A percentile compares a stretch with the other conserved stretches of the same genome.
Evolutionary conservation across 345 rosid species (phyloP).

Genomic region (Physaria fendleri): DNA sequence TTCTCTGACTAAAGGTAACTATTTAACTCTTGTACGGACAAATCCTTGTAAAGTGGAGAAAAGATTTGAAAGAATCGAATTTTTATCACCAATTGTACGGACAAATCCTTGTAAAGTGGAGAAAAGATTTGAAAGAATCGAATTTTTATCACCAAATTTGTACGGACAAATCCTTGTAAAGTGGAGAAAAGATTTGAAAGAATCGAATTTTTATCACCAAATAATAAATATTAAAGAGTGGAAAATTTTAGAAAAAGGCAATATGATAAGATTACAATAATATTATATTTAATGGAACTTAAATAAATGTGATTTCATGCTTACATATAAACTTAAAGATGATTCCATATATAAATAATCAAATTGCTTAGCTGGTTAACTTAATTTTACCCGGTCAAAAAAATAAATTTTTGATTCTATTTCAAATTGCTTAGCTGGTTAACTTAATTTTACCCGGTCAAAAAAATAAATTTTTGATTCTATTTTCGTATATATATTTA

Average conservation of each 20-base stretch:
- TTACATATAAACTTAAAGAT: neutral
- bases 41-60: conserved; percentile 2
- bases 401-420: conserved; percentile 13
- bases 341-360: too few relatives aligned
- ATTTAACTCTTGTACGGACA: conserved; percentile 12
- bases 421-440: too few relatives aligned
- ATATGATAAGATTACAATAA: conserved; percentile 5
- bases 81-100: conserved; percentile 28
- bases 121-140: conserved; percentile 19
- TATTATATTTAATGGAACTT: neutral
- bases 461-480: conserved; percentile 16
- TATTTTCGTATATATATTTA: neutral
- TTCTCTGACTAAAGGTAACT: neutral
- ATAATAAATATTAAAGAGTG: neutral
- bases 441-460: neutral
- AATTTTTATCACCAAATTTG: conserved; percentile 12
- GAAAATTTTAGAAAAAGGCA: neutral
- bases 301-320: conserved; percentile 12
- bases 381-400: neutral
- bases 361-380: too few relatives aligned
- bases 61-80: conserved; percentile 24
- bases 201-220: conserved; percentile 15
- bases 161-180: conserved; percentile 21
- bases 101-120: conserved; percentile 5
- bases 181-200: conserved; percentile 10